These are phyloP conservation scores for Oxytropis ochrocephala DNA, from an alignment of 306 rosid species.

Conservation along the genomic window DNA sequence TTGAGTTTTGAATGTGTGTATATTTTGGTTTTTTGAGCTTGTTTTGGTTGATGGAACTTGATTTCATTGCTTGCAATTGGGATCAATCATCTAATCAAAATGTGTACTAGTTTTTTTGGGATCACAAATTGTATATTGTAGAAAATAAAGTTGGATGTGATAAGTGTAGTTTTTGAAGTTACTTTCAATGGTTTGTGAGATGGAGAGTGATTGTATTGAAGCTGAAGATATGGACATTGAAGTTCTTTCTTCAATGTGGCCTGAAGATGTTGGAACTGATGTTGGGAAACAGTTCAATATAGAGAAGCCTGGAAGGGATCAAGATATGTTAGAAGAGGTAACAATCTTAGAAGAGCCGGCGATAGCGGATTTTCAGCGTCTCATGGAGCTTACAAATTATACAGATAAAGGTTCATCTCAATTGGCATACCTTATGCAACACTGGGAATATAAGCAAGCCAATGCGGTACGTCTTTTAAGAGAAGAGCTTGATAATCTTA, in stretches of 20 bases:
- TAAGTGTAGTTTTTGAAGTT: background rate
- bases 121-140: constrained; percentile 4
- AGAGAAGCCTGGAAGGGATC: constrained; percentile 76
- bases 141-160: constrained; percentile 37
- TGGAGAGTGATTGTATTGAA: constrained; percentile 67
- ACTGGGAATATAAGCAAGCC: constrained; percentile 93
- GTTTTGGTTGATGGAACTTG: constrained; percentile 26
- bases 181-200: constrained; percentile 75
- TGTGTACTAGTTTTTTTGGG: constrained; percentile 9
- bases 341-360: constrained; percentile 69
- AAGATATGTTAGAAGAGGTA: constrained; percentile 89
- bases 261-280: constrained; percentile 78
- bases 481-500: constrained; percentile 80
- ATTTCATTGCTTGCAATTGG: constrained; percentile 17
- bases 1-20: background rate
- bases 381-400: constrained; percentile 73
- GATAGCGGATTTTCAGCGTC: constrained; percentile 76
- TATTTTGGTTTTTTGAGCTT: background rate
- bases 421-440: constrained; percentile 62
- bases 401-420: constrained; percentile 89
- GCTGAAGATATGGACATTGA: constrained; percentile 89
- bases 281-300: constrained; percentile 82
- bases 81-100: constrained; percentile 4
- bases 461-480: constrained; percentile 75
- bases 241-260: constrained; percentile 93